Evolutionary conservation across 2,329 filamentous ascomycete genomes (phyloP).

Genomic region (Aspergillus novofumigatus): DNA sequence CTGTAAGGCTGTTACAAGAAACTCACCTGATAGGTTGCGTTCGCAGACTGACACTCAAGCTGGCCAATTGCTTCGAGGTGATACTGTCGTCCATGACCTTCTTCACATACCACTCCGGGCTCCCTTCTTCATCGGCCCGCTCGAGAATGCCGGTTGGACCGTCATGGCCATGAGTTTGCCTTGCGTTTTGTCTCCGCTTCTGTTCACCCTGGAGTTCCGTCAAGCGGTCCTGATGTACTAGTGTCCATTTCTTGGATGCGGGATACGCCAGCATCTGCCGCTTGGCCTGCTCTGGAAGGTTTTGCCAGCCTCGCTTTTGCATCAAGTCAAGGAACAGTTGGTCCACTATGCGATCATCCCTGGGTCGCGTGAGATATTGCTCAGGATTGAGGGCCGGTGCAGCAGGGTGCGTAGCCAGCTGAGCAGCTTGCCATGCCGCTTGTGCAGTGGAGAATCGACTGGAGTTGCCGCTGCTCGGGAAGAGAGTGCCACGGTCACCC

Average conservation of each 20-base stretch:
- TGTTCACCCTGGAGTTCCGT: constrained; percentile 93
- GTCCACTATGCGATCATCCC: constrained; percentile 71
- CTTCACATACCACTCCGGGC: constrained; percentile 96
- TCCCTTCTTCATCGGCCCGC: constrained; percentile 88
- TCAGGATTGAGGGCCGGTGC: constrained; percentile 24
- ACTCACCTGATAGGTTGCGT: constrained; percentile 80
- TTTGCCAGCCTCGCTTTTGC: constrained; percentile 97
- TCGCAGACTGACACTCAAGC: constrained; percentile 86
- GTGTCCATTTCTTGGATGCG: constrained; percentile 92
- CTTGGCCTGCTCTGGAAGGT: constrained; percentile 87
- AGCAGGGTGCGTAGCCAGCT: constrained; percentile 25
- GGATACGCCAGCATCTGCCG: constrained; percentile 96
- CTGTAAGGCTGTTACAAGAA: background rate
- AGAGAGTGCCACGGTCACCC: constrained; percentile 29
- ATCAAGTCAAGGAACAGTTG: constrained; percentile 90
- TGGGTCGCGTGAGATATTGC: constrained; percentile 40
- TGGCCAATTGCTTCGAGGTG: constrained; percentile 84
- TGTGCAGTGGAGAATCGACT: constrained; percentile 30
- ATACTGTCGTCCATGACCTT: constrained; percentile 95
- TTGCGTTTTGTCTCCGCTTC: constrained; percentile 73
- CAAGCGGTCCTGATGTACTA: constrained; percentile 91
- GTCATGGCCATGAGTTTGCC: constrained; percentile 63
- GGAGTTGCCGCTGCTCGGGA: constrained; percentile 18
- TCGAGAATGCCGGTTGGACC: constrained; percentile 63
- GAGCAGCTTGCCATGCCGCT: constrained; percentile 25